Evolutionary conservation across 345 rosid species (phyloP), one percentile per base, ranked within the genome.

Genomic region (Theobroma cacao): DNA sequence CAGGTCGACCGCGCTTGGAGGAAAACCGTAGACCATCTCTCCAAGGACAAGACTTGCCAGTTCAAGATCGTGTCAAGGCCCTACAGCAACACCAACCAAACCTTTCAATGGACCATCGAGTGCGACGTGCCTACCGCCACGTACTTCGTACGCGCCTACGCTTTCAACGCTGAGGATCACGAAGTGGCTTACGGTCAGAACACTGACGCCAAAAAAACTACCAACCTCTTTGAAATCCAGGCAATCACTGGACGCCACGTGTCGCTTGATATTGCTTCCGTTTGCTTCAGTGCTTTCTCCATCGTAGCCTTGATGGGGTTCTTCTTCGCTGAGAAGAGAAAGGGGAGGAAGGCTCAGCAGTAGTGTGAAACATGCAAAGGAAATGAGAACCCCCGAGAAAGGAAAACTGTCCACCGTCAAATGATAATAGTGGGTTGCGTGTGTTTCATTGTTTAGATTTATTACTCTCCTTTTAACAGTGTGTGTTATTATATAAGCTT

Each of bases 1-100:
- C 98, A 91, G 75, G 80, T 56, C 61, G 94, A 94, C 72, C 88
- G 98, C 33, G 86, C 92, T 1, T 91, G 98, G 98, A 85, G 98
- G 55, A 94, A 84, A 69, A 89, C 94, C 0, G 74, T 7, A 40
- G 93, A 94, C 75, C 36, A 79, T 33, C 74, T 92, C 11, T 14
- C 22, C 52, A 92, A 85, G 79, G 97, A 94, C 88, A 92, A 77
- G 85, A 94, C 92, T 8, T 92, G 98, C 82, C 89, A 72, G 75
- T 30, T 81, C 68, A 78, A 76, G 31, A 86, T 92, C 31, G 87
- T 67, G 3, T n/a, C 85, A 4, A 79, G 50, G 53, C 92, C 91
- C 5, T 87, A 89, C 81, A 62, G 43, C 61, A 83, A 28, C 72
- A 70, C 69, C 33, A 62, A 41, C 81, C 86, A 89, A 24, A 75